phyloP scores from a whole-genome alignment of 805 yeast species.

The Helenozyma baotianmanensis region DNA sequence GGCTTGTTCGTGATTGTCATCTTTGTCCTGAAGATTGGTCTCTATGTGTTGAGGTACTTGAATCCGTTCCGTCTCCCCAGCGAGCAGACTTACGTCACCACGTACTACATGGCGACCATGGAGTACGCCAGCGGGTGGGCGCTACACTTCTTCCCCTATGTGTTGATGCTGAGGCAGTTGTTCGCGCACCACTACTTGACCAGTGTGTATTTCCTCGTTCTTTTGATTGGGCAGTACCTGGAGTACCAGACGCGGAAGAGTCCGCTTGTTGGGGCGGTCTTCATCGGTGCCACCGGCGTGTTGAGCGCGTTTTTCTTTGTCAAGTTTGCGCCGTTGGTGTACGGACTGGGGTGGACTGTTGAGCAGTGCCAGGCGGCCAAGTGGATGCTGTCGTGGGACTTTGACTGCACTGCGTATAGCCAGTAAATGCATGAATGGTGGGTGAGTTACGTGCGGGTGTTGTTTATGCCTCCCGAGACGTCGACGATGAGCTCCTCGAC shows the following conservation, averaged over 20 bases:
- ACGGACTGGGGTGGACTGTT: slow-evolving; percentile 45
- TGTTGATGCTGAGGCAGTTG: slow-evolving; percentile 34
- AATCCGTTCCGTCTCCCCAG: slow-evolving; percentile 26
- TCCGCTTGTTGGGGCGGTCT: slow-evolving; percentile 19
- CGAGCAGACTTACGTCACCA: slow-evolving; percentile 10
- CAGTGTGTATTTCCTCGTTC: slow-evolving; percentile 45
- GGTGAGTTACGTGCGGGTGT: slow-evolving; percentile 19
- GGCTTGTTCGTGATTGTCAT: slow-evolving; percentile 33
- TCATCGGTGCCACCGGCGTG: slow-evolving; percentile 16
- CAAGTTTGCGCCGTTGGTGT: slow-evolving; percentile 39
- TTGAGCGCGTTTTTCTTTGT: slow-evolving; percentile 23
- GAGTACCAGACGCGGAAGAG: slow-evolving; percentile 35
- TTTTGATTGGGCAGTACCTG: slow-evolving; percentile 41
- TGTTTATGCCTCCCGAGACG: slow-evolving; percentile 52
- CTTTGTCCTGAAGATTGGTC: slow-evolving; percentile 13
- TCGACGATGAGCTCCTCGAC: slow-evolving; percentile 64
- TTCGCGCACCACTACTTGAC: slow-evolving; percentile 47
- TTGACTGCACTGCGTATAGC: slow-evolving; percentile 30
- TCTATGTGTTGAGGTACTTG: slow-evolving; percentile 19
- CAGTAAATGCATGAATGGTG: background rate
- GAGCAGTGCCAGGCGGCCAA: slow-evolving; percentile 33
- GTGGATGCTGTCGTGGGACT: slow-evolving; percentile 41
- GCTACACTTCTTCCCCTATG: slow-evolving; percentile 55
- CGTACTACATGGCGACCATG: slow-evolving; percentile 20
- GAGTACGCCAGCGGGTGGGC: slow-evolving; percentile 54